Conservation (phyloP, 2,329 filamentous ascomycete species). For the Fusarium verrucosum region DNA sequence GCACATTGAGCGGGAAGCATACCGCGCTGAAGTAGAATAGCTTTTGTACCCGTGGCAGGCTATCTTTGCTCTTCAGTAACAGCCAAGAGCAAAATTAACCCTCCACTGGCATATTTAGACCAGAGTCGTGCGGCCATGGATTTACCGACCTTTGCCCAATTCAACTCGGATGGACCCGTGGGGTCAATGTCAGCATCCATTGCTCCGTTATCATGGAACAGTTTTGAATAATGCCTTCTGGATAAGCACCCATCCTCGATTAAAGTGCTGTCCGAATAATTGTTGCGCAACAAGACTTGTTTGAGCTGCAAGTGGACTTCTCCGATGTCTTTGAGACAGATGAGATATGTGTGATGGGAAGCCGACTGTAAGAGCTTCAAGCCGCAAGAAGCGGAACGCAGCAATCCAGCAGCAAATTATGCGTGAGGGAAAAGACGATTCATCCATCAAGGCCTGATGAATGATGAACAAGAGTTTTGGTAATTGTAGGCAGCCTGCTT, state of each 20-base stretch:
- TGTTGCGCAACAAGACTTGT: not conserved
- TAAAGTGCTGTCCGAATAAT: not conserved
- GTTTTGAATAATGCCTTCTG: not conserved
- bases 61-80: not conserved
- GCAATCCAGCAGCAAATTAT: not conserved
- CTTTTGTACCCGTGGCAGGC: not conserved
- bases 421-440: not conserved
- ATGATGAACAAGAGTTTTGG: not conserved
- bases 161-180: not conserved
- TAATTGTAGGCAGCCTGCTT: not conserved
- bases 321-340: constrained; percentile 1
- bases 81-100: not conserved
- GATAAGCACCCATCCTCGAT: not conserved
- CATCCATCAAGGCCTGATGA: not conserved
- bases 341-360: not conserved
- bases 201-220: not conserved
- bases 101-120: not conserved
- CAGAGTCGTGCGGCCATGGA: constrained; percentile 5
- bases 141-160: not conserved
- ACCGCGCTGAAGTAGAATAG: not conserved
- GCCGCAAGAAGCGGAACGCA: not conserved
- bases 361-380: not conserved
- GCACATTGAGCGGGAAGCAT: not conserved
- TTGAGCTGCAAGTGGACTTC: not conserved
- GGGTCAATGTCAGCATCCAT: not conserved